A percentile compares a stretch with the other conserved stretches of the same genome.
phyloP scores from a whole-genome alignment of 1,139 yeast genomes.

The Candida neerlandica region DNA sequence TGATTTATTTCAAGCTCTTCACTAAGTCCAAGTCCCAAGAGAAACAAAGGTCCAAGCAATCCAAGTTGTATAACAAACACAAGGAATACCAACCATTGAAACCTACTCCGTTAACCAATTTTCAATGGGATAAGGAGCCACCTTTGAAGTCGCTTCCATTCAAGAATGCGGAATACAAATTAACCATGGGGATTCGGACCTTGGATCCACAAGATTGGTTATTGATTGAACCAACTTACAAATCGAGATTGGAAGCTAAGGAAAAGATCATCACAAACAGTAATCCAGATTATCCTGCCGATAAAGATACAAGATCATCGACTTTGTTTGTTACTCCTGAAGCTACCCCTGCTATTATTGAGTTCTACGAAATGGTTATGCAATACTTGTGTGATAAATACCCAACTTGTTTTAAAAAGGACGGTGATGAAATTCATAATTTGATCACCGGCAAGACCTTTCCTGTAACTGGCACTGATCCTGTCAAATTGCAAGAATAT shows the following conservation, averaged over 20 bases:
- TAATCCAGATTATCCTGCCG: constrained; percentile 39
- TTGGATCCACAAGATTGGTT: constrained; percentile 65
- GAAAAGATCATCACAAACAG: constrained; percentile 37
- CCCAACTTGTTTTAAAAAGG: constrained; percentile 54
- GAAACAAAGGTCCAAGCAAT: background rate
- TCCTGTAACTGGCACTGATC: constrained; percentile 29
- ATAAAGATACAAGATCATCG: constrained; percentile 28
- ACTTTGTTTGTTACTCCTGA: constrained; percentile 45
- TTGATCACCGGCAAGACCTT: constrained; percentile 41
- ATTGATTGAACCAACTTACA: constrained; percentile 65
- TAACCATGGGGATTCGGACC: constrained; percentile 69
- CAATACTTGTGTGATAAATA: constrained; percentile 55
- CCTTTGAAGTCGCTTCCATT: constrained; percentile 25
- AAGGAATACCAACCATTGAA: constrained; percentile 7
- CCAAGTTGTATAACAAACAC: constrained; percentile 7
- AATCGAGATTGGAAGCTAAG: constrained; percentile 47
- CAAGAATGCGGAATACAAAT: constrained; percentile 28
- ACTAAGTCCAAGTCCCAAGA: background rate
- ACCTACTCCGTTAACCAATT: constrained; percentile 11
- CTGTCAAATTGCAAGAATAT: constrained; percentile 40
- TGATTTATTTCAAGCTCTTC: background rate
- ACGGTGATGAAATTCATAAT: constrained; percentile 38
- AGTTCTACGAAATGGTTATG: constrained; percentile 54
- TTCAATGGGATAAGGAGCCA: constrained; percentile 19
- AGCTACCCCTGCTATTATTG: constrained; percentile 52